Evolutionary conservation across 768 basidiomycete genomes (phyloP).

Genomic region (Amanita jacksonii): DNA sequence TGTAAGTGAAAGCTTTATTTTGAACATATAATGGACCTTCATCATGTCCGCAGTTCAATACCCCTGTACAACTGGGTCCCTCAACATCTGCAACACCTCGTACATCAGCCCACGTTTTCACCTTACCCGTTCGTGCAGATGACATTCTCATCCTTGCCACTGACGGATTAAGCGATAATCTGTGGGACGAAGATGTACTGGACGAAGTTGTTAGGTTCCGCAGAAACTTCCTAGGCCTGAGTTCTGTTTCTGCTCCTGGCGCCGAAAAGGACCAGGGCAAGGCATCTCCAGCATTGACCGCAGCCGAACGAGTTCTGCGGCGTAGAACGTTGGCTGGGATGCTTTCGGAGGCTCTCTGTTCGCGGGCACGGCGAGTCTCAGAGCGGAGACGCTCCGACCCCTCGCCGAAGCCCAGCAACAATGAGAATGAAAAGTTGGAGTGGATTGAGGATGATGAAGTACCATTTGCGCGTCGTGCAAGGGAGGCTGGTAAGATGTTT

Average conservation of each 20-base stretch:
- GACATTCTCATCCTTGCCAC: constrained; percentile 76
- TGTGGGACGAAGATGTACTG: constrained; percentile 83
- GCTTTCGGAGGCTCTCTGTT: constrained; percentile 75
- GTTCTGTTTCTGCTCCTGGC: too few relatives aligned
- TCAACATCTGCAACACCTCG: constrained; percentile 18
- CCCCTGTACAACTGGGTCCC: constrained; percentile 36
- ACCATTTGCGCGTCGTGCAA: constrained; percentile 79
- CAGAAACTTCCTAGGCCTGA: constrained; percentile 8
- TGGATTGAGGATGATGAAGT: constrained; percentile 35
- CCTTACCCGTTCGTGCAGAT: constrained; percentile 56
- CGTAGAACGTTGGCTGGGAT: constrained; percentile 53
- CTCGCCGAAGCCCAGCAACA: neutral
- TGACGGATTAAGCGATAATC: constrained; percentile 78
- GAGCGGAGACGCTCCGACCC: constrained; percentile 25
- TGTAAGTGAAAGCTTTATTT: constrained; percentile 27
- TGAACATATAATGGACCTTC: neutral
- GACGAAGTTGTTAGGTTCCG: constrained; percentile 68
- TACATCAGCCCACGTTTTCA: constrained; percentile 59
- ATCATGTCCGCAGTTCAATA: constrained; percentile 25
- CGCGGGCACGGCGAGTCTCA: constrained; percentile 61
- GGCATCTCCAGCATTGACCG: constrained; percentile 1
- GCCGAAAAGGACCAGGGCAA: neutral
- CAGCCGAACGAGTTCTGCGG: constrained; percentile 22
- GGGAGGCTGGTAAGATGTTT: constrained; percentile 63
- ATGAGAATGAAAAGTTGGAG: neutral